Evolutionary conservation across 1,284 basidiomycete species (phyloP).

Genomic region (Grifola frondosa): DNA sequence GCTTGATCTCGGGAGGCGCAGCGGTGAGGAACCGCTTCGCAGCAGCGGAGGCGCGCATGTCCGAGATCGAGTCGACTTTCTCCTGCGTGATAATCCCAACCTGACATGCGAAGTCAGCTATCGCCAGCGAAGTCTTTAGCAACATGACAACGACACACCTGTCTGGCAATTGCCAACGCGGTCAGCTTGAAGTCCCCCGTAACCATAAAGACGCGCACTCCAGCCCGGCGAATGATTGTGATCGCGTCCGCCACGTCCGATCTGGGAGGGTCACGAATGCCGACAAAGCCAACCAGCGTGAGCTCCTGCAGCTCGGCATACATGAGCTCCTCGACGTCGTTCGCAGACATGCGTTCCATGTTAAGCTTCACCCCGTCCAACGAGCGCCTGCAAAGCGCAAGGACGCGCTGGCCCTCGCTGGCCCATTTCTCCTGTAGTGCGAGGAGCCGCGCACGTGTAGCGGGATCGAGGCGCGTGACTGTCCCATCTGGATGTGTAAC

Average conservation of each 20-base stretch:
- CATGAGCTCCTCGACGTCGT: conserved; percentile 38
- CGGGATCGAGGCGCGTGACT: conserved; percentile 34
- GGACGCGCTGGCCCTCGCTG: conserved; percentile 59
- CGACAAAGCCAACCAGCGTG: conserved; percentile 61
- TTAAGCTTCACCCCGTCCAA: conserved; percentile 30
- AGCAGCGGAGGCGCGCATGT: conserved; percentile 30
- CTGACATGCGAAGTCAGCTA: conserved; percentile 41
- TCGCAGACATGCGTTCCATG: conserved; percentile 27
- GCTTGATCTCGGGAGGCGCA: conserved; percentile 28
- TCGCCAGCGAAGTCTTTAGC: conserved; percentile 38
- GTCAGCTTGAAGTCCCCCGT: conserved; percentile 61
- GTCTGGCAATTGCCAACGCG: conserved; percentile 59
- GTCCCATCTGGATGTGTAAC: conserved; percentile 40
- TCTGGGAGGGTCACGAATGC: conserved; percentile 64
- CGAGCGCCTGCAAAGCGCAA: conserved; percentile 43
- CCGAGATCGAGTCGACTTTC: conserved; percentile 40
- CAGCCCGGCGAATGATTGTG: conserved; percentile 51
- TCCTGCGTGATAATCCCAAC: conserved; percentile 58
- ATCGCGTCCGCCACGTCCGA: conserved; percentile 57
- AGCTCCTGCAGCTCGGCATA: conserved; percentile 43
- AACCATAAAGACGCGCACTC: conserved; percentile 69
- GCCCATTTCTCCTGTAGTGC: conserved; percentile 52
- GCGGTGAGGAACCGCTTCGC: conserved; percentile 16
- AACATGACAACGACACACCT: conserved; percentile 43
- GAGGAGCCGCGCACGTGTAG: conserved; percentile 29